Evolutionary conservation across 73 alveolate species (phyloP), one percentile per base, ranked within the genome.

Genomic region (Uronychia setigera): DNA sequence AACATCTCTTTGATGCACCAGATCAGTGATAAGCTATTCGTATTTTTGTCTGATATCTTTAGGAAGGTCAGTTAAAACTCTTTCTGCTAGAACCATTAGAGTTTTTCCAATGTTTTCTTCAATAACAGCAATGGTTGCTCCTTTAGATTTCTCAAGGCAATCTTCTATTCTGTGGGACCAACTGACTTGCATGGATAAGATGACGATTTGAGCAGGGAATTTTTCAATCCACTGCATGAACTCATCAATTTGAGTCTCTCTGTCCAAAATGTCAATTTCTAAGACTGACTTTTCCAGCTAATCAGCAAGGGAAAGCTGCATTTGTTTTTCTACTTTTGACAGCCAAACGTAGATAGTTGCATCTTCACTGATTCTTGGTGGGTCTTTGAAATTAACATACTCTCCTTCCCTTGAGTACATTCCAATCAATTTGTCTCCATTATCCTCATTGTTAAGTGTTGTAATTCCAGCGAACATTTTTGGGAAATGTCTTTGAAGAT

Each of bases 1-100:
- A 1, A 98, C 99, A 84, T 99, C 99, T 92, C 99, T 98, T 88
- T 99, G 98, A 96, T 99, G 99, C 28, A 99, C 99, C 34, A 98
- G 92, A 85, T 98, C 99, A 26, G 99, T 97, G 60, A 97, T 97
- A 81, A 99, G 94, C 91, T 99, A 97, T 88, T 98, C 99, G 76
- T 94, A 97, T 87, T 99, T 99, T 93, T 99, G 96, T 58, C 99
- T 97, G 79, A 97, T 95, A 81, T 97, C 99, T 81, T 98, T 97
- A 74, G 96, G 93, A 67, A 98, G 95, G 88, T 96, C 98, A 75
- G 95, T 96, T 27, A 99, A 93, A 26, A 99, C 99, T 92, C 98
- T 94, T 74, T 96, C 99, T 30, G 99, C 99, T 80, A 98, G 92
- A 81, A 96, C 95, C 79, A 94, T 97, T 29, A 98, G 86, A 78